Base-by-base conservation (phyloP, 1,284 basidiomycete genomes). In the Takashimella tepidaria region DNA sequence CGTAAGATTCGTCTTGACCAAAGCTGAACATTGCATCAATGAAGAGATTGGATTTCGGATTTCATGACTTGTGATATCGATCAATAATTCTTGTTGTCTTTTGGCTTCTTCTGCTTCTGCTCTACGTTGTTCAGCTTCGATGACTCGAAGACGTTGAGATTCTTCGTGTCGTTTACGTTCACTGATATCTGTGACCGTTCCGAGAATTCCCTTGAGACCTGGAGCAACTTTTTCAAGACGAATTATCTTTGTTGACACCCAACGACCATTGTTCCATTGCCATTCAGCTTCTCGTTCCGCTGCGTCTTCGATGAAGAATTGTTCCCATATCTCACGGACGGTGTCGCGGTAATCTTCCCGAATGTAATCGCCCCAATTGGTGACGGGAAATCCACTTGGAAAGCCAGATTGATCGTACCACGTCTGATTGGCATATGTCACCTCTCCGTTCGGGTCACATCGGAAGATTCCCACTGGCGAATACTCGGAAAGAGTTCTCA, bases 1-100 rank as follows among this genome's bases (percentile, higher is more conserved):
- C 4, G 67, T 31, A 16, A 72, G 54, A 41, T 72, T 72, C 37
- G 66, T 69, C 57, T 69, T 72, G 53, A 75, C 72, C 4, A 75
- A 56, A 10, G 67, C 63, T 1, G 71, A 70, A 52, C 73, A 74
- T 62, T 71, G 54, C 27, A 60, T 46, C 31, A 53, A 46, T 6
- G 41, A 55, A 43, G 49, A 53, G 47, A 53, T 65, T 22, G 62
- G 59, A 49, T 57, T 57, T 19, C 74, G 64, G 23, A 76, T 69
- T 53, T 76, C 74, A 55, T 57, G 58, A 65, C 69, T 72, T 1
- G 71, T 73, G 26, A 76, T 69, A 51, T 76, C 74, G 48, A 76
- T 72, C 24, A 76, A 53, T 5, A 76, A 59, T 51, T 73, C 72
- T 53, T 75, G 72, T 50, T 73, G 70, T 24, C 63, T 56, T 49